Base-by-base conservation (phyloP, 768 basidiomycete species). In the Pleurotus sapidus region DNA sequence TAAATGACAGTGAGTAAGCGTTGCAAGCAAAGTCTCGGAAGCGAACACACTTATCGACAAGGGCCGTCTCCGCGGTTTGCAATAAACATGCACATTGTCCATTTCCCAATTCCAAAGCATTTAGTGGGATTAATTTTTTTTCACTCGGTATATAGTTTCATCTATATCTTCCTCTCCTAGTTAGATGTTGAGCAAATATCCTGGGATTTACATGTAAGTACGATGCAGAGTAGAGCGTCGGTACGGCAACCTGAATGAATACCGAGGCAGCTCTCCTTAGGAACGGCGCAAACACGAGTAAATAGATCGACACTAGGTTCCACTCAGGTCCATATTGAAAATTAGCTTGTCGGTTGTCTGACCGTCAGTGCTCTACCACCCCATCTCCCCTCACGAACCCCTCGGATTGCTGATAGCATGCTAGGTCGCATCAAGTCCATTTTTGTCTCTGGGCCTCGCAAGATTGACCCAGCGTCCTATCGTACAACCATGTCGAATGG, bases 391-490 rank as follows among this genome's bases (percentile, higher is more conserved):
- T 42, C 25, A 20, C 51, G 23, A 42, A 38, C 51, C 17, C 39
- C 12, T 24, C 25, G 38, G 23, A 38, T 54, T 54, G 17, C 51
- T 54, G 51, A 54, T 54, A 39, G n/a, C 34, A 23, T 54, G 51
- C 51, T 54, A 54, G 51, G 51, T 54, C 51, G 51, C 20, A 54
- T 54, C 40, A 54, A 54, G 51, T 40, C 51, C 51, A 54, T 54
- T 25, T 54, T 54, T 15, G 12, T 39, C 14, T 42, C 37, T 11
- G 51, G 51, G 5, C 51, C 51, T 54, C 51, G 51, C 39, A 54
- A 54, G 39, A 30, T 54, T 24, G 51, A 54, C 23, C 39, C 39
- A 54, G 51, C 51, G 24, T 39, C 51, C 6, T 54, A 54, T 42
- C 11, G 51, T 37, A 42, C 51, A 39, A 54, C 37, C 39, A 54